Base-by-base conservation (phyloP, 768 basidiomycete species). In the Lactarius deliciosus region DNA sequence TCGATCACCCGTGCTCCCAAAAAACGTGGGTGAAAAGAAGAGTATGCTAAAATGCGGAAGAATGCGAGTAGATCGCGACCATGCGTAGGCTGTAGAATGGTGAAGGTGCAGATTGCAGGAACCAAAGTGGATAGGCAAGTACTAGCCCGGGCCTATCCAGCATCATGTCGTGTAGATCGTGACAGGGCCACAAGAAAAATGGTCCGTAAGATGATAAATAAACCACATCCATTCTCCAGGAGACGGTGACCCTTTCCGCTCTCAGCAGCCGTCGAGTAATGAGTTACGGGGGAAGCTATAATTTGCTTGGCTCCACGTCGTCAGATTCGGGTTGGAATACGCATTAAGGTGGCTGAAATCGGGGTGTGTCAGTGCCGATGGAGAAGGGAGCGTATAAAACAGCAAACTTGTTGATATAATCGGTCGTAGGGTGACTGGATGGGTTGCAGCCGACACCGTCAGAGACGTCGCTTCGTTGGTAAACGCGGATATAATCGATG, bases 401-500 rank as follows among this genome's bases (percentile, higher is more conserved):
- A 57, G 74, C 81, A 43, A 71, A 88, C 91, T 76, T 79, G 45
- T 83, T 78, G 70, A 93, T 93, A 73, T 98, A 99, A 64, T 86
- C 78, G 20, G 85, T 75, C 2, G 96, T 99, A 0, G 96, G 96
- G 64, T 84, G 80, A 57, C 80, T 81, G 2, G 85, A 78, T 10
- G 96, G 96, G 75, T 92, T 82, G 75, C 96, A 99, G 0, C 89
- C 88, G 41, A 93, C 72, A 11, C 84, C 88, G 63, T 88, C 80
- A 69, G 85, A 74, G n/a, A 85, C 74, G 10, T 89, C 94, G 25
- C 85, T 74, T 41, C 89, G 85, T 78, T 97, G 95, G 71, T 94
- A 93, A 60, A 96, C 83, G 43, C 94, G 87, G 28, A 99, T 84
- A 71, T 97, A 98, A 76, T 98, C 96, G 69, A 98, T 78, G 66